These are phyloP conservation scores for Sherardia arvensis DNA, from an alignment of 257 asterid species.

Conservation along the genomic window DNA sequence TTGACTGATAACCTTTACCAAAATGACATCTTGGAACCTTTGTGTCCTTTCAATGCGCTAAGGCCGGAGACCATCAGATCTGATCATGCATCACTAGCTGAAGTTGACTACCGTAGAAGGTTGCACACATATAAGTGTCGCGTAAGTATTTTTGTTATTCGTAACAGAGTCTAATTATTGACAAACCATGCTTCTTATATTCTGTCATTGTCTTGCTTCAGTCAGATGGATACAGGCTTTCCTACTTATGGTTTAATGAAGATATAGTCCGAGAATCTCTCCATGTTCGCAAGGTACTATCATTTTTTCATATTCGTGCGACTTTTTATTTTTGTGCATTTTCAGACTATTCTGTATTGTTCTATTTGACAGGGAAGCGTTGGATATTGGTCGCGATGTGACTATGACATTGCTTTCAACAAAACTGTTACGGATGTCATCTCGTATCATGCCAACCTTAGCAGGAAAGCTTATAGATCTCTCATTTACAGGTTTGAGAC, in stretches of 20 bases:
- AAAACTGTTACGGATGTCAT: not conserved
- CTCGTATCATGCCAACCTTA: constrained; percentile 14
- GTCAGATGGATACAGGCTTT: constrained; percentile 20
- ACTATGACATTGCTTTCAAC: not conserved
- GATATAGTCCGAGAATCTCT: constrained; percentile 28
- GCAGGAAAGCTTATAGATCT: constrained; percentile 21
- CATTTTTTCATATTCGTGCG: no score
- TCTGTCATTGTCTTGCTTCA: not conserved
- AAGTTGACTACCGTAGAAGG: not conserved
- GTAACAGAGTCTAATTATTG: not conserved
- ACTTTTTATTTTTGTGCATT: no score
- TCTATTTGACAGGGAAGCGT: constrained; percentile 3
- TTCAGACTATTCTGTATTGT: not conserved
- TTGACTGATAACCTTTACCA: not conserved
- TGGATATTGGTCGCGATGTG: constrained; percentile 14
- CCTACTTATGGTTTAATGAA: constrained; percentile 29
- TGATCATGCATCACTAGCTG: not conserved
- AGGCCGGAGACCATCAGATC: not conserved
- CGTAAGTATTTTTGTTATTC: not conserved
- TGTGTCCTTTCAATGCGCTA: not conserved
- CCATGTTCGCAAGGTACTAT: constrained; percentile 26
- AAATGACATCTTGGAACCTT: constrained; percentile 4
- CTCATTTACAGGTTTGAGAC: constrained; percentile 25
- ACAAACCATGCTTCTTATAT: not conserved
- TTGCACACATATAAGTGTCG: not conserved